A percentile compares a stretch with the other conserved stretches of the same genome.
phyloP scores from a whole-genome alignment of 805 yeast genomes.

The Starmerella sirachaensis region DNA sequence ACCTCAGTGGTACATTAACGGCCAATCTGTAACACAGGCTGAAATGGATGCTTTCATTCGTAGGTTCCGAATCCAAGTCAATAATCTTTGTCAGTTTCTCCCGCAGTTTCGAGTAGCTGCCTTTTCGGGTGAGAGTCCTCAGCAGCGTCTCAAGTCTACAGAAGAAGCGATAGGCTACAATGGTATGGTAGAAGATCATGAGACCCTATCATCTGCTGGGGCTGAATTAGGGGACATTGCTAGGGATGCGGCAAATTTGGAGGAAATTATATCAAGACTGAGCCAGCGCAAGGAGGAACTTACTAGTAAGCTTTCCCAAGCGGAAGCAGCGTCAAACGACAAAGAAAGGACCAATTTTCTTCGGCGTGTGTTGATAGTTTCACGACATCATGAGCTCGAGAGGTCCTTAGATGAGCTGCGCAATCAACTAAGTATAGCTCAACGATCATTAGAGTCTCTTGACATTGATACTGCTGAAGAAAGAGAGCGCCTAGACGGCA shows the following conservation, averaged over 20 bases:
- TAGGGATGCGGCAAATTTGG: conserved; percentile 21
- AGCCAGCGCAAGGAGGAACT: no score
- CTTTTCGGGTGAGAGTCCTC: conserved; percentile 72
- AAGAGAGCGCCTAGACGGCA: no score
- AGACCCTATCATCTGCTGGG: conserved; percentile 32
- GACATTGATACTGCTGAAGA: no score
- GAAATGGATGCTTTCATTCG: conserved; percentile 58
- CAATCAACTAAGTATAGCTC: no score
- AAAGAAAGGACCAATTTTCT: no score
- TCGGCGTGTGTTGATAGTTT: no score
- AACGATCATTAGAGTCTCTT: no score
- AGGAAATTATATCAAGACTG: no score
- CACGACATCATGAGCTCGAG: no score
- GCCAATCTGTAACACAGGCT: conserved; percentile 17
- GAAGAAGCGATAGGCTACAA: conserved; percentile 60
- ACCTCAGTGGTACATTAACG: conserved; percentile 16
- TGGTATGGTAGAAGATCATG: conserved; percentile 42
- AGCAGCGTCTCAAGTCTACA: conserved; percentile 60
- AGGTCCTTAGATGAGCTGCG: no score
- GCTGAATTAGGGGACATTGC: background rate
- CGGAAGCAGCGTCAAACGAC: no score
- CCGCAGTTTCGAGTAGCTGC: conserved; percentile 94
- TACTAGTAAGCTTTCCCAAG: no score
- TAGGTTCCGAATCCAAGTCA: conserved; percentile 66
- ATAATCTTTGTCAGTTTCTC: conserved; percentile 82